phyloP scores from a whole-genome alignment of 345 rosid genomes.

The Euphorbia lathyris region DNA sequence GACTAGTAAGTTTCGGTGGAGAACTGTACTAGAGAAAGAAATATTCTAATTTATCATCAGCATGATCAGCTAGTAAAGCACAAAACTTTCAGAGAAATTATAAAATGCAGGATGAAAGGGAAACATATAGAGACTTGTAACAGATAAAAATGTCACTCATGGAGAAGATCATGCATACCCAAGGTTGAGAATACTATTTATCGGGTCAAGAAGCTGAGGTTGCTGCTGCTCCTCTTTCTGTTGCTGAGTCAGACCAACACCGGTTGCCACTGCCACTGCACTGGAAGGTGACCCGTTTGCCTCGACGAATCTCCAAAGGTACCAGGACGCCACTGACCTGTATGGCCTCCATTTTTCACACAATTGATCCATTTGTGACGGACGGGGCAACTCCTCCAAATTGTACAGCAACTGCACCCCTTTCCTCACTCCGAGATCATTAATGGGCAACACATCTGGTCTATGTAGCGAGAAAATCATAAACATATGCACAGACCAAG shows the following conservation, averaged over 20 bases:
- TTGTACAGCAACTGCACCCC: constrained; percentile 79
- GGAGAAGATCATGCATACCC: constrained; percentile 51
- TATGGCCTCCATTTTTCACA: constrained; percentile 98
- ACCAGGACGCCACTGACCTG: constrained; percentile 93
- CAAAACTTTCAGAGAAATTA: background rate
- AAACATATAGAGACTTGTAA: background rate
- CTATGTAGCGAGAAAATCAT: constrained; percentile 95
- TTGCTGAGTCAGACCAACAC: constrained; percentile 46
- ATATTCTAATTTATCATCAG: background rate
- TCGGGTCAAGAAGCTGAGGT: constrained; percentile 74
- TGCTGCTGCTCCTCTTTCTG: constrained; percentile 56
- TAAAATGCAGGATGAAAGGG: background rate
- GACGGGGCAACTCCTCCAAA: constrained; percentile 83
- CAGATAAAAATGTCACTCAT: constrained; percentile 8
- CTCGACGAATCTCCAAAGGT: constrained; percentile 83
- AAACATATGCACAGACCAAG: constrained; percentile 99
- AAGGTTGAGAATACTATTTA: constrained; percentile 80
- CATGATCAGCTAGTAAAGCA: background rate
- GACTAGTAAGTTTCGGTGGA: background rate
- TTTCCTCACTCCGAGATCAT: constrained; percentile 82
- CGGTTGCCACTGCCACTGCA: constrained; percentile 55
- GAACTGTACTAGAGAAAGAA: background rate
- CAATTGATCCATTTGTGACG: constrained; percentile 83
- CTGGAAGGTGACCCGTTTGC: constrained; percentile 61
- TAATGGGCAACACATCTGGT: constrained; percentile 92